Base-by-base conservation (phyloP, 345 rosid genomes). In the Acer yangbiense region DNA sequence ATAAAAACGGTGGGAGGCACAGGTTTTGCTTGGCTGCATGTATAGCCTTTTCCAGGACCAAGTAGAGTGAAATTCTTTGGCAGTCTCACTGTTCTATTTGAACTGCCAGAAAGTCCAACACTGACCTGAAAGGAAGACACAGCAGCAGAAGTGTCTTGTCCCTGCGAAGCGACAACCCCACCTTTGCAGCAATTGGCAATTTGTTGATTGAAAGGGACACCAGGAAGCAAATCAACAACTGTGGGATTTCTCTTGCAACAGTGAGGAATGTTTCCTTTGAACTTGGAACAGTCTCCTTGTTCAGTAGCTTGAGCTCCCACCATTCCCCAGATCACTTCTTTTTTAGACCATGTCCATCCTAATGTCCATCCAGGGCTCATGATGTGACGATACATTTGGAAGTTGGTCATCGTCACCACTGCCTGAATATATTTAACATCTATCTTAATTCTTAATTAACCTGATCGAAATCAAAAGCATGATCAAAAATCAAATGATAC, bases 221-320 rank as follows among this genome's bases (percentile, higher is more conserved):
- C 79, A 0, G 87, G 87, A 41, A 88, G 84, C 79, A 88, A 86
- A 83, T 88, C 90, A 50, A 84, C 83, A 4, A 84, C 85, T 9
- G 83, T 72, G 6, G 89, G 89, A 54, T 55, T 74, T 68, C 67
- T 80, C 83, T 68, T 84, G 81, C 89, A 86, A 43, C 83, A 78
- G 68, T 86, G 88, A 48, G 90, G 86, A 46, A 86, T 78, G 74
- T 72, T 82, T 60, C 76, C 83, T 81, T 86, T 86, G 82, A 88
- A 88, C 79, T 84, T 80, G 81, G 90, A 86, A 65, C 87, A 88
- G 69, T 88, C 90, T 2, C 90, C 90, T 81, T 88, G 89, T 18
- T 86, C 87, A 0, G 76, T 77, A 64, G 89, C 83, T 77, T 88
- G 86, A 68, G 89, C 90, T 25, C 90, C 89, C 25, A 50, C 76